Conservation (phyloP, 2,329 filamentous ascomycete species). For the Xylaria sp. region DNA sequence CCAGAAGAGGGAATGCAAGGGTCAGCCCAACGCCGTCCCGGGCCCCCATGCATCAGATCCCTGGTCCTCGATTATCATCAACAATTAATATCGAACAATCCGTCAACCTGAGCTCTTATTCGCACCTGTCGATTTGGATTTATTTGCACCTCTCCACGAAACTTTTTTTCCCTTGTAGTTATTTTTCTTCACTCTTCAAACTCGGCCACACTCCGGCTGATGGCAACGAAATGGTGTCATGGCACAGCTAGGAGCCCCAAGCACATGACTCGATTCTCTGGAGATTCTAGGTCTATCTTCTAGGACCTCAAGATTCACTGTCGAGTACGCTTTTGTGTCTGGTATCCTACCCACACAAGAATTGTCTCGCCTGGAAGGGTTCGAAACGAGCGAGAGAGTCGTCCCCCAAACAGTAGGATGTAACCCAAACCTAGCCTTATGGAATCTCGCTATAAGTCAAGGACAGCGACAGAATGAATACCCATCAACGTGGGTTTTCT, state of each 20-base stretch:
- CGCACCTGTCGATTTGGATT: constrained; percentile 18
- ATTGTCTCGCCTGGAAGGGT: background rate
- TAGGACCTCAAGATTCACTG: constrained; percentile 7
- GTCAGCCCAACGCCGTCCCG: constrained; percentile 44
- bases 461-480: constrained; percentile 5
- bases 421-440: constrained; percentile 2
- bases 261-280: constrained; percentile 33
- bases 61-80: constrained; percentile 40
- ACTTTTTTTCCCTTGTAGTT: constrained; percentile 2
- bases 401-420: constrained; percentile 12
- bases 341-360: constrained; percentile 6
- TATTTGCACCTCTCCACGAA: constrained; percentile 24
- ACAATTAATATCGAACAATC: constrained; percentile 39
- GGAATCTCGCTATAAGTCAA: constrained; percentile 4
- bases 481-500: background rate
- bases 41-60: constrained; percentile 41
- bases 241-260: constrained; percentile 28
- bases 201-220: constrained; percentile 29
- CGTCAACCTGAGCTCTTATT: constrained; percentile 29
- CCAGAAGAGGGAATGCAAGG: constrained; percentile 47
- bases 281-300: constrained; percentile 14
- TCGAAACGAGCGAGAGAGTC: constrained; percentile 13
- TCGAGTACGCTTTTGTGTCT: constrained; percentile 3
- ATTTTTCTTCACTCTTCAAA: constrained; percentile 7
- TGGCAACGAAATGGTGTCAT: constrained; percentile 27